phyloP scores from a whole-genome alignment of 495 filamentous ascomycete genomes.

The Haplographium delicatum region DNA sequence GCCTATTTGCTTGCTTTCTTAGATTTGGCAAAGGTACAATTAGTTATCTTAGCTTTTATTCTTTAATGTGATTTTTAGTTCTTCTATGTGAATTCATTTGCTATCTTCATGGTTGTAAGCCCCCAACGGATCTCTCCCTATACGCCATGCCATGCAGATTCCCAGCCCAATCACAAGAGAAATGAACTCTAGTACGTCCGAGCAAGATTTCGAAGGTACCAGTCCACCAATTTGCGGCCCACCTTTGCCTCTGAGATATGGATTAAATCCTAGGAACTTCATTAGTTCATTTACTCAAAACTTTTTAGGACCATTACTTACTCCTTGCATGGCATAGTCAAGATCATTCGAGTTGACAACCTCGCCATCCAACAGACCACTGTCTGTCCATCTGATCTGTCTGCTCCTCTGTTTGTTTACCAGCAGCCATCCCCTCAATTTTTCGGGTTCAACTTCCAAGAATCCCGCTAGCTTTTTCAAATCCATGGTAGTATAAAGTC shows the following conservation, averaged over 20 bases:
- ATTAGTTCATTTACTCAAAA: slow-evolving; percentile 4
- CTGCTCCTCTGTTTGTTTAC: slow-evolving; percentile 98
- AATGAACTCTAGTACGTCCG: slow-evolving; percentile 66
- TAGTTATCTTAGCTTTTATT: too few relatives aligned
- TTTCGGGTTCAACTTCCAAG: slow-evolving; percentile 89
- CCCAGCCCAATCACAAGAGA: slow-evolving; percentile 12
- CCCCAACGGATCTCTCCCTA: too few relatives aligned
- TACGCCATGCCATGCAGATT: slow-evolving; percentile 20
- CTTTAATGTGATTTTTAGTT: neutral
- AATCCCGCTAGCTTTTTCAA: slow-evolving; percentile 96
- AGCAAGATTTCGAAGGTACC: slow-evolving; percentile 95
- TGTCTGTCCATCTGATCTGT: slow-evolving; percentile 92
- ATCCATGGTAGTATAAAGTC: slow-evolving; percentile 99
- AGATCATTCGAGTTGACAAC: slow-evolving; percentile 85
- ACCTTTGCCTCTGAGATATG: slow-evolving; percentile 99
- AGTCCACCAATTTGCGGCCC: slow-evolving; percentile 92
- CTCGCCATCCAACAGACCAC: slow-evolving; percentile 85
- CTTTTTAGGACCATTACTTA: slow-evolving; percentile 37
- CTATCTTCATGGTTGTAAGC: neutral
- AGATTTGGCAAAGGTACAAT: too few relatives aligned
- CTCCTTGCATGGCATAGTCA: slow-evolving; percentile 93
- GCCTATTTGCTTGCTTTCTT: too few relatives aligned
- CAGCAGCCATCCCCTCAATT: slow-evolving; percentile 81
- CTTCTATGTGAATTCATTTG: neutral
- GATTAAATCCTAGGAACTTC: slow-evolving; percentile 66